These are phyloP conservation scores for Sarcocystis neurona DNA, from an alignment of 169 alveolate genomes.

Conservation along the genomic window DNA sequence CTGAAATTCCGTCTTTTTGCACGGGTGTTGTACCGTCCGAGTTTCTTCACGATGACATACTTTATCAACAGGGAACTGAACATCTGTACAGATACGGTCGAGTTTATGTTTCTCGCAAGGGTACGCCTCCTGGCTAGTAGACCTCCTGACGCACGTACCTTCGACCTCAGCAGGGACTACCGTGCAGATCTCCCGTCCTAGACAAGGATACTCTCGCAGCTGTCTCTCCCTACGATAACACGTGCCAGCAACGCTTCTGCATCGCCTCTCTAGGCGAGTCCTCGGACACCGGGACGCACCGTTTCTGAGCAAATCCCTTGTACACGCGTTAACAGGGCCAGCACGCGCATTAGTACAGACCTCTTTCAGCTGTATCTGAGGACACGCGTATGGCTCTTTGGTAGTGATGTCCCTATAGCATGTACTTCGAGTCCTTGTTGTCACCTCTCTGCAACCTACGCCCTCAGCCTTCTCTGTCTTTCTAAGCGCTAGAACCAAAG, in stretches of 20 bases:
- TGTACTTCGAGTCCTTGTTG: constrained; percentile 42
- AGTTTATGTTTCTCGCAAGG: constrained; percentile 47
- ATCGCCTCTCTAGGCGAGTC: constrained; percentile 56
- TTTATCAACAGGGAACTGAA: constrained; percentile 38
- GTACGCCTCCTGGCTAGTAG: constrained; percentile 48
- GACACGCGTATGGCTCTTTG: constrained; percentile 61
- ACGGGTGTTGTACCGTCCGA: constrained; percentile 22
- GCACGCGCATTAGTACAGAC: constrained; percentile 50
- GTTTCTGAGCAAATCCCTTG: constrained; percentile 48
- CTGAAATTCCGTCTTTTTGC: constrained; percentile 48
- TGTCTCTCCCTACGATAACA: constrained; percentile 57
- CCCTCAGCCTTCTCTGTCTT: constrained; percentile 49
- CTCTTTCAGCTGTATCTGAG: constrained; percentile 56
- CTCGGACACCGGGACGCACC: constrained; percentile 61
- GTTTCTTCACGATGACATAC: constrained; percentile 42
- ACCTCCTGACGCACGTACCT: constrained; percentile 46
- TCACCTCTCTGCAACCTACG: constrained; percentile 58
- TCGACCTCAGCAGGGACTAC: constrained; percentile 52
- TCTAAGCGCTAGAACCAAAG: too few species aligned
- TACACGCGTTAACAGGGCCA: constrained; percentile 43
- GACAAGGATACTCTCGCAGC: constrained; percentile 58
- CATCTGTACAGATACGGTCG: constrained; percentile 46
- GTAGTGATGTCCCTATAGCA: constrained; percentile 58
- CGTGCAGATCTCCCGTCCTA: constrained; percentile 53
- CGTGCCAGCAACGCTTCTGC: constrained; percentile 51